Percentiles rank a stretch among this genome's conserved stretches.
These are phyloP conservation scores for Prunus campanulata DNA, from an alignment of 306 rosid species.

Conservation along the genomic window DNA sequence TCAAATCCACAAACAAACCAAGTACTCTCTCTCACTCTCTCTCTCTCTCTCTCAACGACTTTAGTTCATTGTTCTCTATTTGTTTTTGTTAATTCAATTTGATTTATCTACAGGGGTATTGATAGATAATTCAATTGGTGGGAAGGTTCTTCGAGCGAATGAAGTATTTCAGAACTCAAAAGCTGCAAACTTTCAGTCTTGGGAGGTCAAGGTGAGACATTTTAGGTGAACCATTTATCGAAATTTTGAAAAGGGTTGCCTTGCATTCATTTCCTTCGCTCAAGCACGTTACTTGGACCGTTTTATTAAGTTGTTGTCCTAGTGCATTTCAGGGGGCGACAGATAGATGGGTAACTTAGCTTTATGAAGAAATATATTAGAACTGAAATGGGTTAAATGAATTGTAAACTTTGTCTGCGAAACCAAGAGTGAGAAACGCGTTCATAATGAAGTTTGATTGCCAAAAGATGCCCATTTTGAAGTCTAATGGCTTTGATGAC, in stretches of 20 bases:
- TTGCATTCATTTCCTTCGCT: neutral
- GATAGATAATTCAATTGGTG: conserved; percentile 38
- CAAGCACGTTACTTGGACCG: neutral
- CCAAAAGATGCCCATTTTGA: neutral
- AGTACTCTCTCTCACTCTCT: conserved; percentile 37
- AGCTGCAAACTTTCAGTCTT: conserved; percentile 53
- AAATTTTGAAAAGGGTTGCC: neutral
- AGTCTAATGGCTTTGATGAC: neutral
- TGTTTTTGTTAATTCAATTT: neutral
- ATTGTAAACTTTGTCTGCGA: neutral
- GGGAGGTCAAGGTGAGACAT: conserved; percentile 68
- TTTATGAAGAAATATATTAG: neutral
- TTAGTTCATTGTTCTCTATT: conserved; percentile 4
- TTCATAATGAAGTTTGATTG: neutral
- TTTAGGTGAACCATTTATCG: neutral
- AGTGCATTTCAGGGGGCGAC: neutral
- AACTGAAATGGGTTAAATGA: neutral
- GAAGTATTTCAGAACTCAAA: conserved; percentile 53
- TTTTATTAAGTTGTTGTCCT: neutral
- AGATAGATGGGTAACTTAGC: neutral
- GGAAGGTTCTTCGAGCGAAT: conserved; percentile 52
- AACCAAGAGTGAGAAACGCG: neutral
- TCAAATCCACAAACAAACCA: conserved; percentile 60
- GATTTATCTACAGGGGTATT: conserved; percentile 33
- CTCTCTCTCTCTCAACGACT: neutral